Conservation (phyloP, 1,139 yeast genomes). For the Lipomyces yarrowii region DNA sequence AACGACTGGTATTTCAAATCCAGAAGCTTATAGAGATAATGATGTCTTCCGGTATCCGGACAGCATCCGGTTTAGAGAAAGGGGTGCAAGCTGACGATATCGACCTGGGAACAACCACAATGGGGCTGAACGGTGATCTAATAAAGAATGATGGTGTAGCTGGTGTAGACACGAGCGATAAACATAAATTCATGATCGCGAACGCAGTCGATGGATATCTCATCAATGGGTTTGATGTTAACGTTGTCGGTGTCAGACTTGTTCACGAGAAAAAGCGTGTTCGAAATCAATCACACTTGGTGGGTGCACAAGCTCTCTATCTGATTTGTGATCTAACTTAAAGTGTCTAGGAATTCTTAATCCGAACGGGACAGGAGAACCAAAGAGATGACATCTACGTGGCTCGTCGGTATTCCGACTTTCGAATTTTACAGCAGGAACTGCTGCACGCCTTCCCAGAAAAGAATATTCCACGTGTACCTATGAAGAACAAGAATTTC, state of each 20-base stretch:
- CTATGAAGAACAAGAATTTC: constrained; percentile 55
- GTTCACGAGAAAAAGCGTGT: constrained; percentile 30
- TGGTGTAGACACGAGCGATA: constrained; percentile 41
- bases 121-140: neutral
- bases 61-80: constrained; percentile 43
- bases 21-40: constrained; percentile 64
- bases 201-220: constrained; percentile 51
- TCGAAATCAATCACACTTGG: constrained; percentile 34
- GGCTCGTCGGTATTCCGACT: constrained; percentile 66
- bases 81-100: constrained; percentile 48
- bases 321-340: neutral
- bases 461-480: constrained; percentile 62
- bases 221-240: constrained; percentile 61
- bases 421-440: constrained; percentile 54
- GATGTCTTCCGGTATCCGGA: constrained; percentile 73
- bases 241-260: constrained; percentile 61
- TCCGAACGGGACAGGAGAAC: constrained; percentile 34
- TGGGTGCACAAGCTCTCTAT: constrained; percentile 5
- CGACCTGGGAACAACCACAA: constrained; percentile 14
- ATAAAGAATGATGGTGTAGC: constrained; percentile 46
- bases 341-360: constrained; percentile 38
- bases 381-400: constrained; percentile 49
- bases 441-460: constrained; percentile 69
- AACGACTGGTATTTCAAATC: constrained; percentile 61
- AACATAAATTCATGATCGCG: constrained; percentile 37